A percentile compares a stretch with the other conserved stretches of the same genome.
Evolutionary conservation across 2,329 filamentous ascomycete genomes (phyloP).

Genomic region (Penicillium sp.): DNA sequence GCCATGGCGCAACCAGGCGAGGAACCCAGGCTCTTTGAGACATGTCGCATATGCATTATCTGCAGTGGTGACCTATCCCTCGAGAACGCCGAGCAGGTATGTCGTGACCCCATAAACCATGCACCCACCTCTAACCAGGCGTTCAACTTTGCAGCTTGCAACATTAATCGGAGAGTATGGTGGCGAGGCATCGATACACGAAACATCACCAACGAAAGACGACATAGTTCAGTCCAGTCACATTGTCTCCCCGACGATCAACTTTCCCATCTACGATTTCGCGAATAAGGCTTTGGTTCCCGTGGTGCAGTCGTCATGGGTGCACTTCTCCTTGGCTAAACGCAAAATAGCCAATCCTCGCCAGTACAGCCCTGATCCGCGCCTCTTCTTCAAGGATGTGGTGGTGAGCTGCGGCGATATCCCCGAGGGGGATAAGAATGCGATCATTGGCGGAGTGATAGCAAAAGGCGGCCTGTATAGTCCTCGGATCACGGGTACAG

Average conservation of each 20-base stretch:
- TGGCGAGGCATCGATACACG: slow-evolving; percentile 47
- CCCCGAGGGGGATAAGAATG: slow-evolving; percentile 81
- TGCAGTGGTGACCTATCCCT: slow-evolving; percentile 40
- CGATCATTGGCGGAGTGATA: slow-evolving; percentile 82
- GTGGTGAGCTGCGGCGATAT: slow-evolving; percentile 79
- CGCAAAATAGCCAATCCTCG: slow-evolving; percentile 72
- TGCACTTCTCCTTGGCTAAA: slow-evolving; percentile 66
- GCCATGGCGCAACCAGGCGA: slow-evolving; percentile 30
- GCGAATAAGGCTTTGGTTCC: slow-evolving; percentile 75
- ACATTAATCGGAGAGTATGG: slow-evolving; percentile 49
- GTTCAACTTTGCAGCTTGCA: slow-evolving; percentile 40
- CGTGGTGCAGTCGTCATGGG: slow-evolving; percentile 80
- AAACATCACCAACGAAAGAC: slow-evolving; percentile 37
- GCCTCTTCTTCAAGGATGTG: slow-evolving; percentile 84
- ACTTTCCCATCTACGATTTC: slow-evolving; percentile 82
- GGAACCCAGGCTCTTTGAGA: slow-evolving; percentile 42
- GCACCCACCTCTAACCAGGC: slow-evolving; percentile 5
- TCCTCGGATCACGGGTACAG: slow-evolving; percentile 65
- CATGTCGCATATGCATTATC: slow-evolving; percentile 48
- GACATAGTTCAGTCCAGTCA: slow-evolving; percentile 56
- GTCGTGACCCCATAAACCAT: slow-evolving; percentile 8
- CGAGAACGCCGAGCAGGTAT: slow-evolving; percentile 44
- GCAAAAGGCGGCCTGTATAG: slow-evolving; percentile 84
- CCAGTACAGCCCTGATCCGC: slow-evolving; percentile 84
- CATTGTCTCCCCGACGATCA: slow-evolving; percentile 72